phyloP scores from a whole-genome alignment of 768 basidiomycete species.

The Kwoniella sp. region DNA sequence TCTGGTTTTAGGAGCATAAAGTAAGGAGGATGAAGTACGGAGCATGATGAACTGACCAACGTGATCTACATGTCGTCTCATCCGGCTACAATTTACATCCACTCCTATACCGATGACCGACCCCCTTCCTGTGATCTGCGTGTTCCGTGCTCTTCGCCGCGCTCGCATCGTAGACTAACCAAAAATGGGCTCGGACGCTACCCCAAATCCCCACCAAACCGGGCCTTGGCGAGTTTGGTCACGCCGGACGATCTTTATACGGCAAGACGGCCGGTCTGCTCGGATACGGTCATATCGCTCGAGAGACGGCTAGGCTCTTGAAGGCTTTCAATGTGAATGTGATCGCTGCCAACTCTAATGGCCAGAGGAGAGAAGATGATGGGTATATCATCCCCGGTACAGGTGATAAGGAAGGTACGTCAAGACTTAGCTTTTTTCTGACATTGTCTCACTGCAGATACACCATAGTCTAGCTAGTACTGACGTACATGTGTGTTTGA shows the following conservation, averaged over 20 bases:
- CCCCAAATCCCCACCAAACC: slow-evolving; percentile 24
- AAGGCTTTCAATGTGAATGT: slow-evolving; percentile 47
- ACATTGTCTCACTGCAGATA: too few species aligned
- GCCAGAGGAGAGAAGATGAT: slow-evolving; percentile 42
- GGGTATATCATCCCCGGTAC: slow-evolving; percentile 55
- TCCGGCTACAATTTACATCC: too few species aligned
- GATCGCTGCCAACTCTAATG: slow-evolving; percentile 54
- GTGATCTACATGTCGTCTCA: too few species aligned
- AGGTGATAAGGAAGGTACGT: slow-evolving; percentile 53
- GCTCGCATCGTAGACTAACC: slow-evolving; percentile 10
- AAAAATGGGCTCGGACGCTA: slow-evolving; percentile 12
- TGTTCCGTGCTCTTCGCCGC: not conserved
- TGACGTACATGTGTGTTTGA: too few species aligned
- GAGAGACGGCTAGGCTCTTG: slow-evolving; percentile 54
- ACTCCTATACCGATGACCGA: too few species aligned
- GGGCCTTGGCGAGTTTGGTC: slow-evolving; percentile 14
- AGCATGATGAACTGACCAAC: too few species aligned
- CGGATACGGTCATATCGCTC: slow-evolving; percentile 54
- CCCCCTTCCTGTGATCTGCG: not conserved
- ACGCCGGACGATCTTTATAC: slow-evolving; percentile 23
- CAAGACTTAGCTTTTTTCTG: too few species aligned
- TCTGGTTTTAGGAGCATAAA: too few species aligned
- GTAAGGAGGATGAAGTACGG: too few species aligned
- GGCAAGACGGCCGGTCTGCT: slow-evolving; percentile 55
- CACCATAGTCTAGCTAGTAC: too few species aligned